Percentiles rank a stretch among this genome's conserved stretches.
Conservation (phyloP, 2,329 filamentous ascomycete genomes). For the Pseudogymnoascus sp. region DNA sequence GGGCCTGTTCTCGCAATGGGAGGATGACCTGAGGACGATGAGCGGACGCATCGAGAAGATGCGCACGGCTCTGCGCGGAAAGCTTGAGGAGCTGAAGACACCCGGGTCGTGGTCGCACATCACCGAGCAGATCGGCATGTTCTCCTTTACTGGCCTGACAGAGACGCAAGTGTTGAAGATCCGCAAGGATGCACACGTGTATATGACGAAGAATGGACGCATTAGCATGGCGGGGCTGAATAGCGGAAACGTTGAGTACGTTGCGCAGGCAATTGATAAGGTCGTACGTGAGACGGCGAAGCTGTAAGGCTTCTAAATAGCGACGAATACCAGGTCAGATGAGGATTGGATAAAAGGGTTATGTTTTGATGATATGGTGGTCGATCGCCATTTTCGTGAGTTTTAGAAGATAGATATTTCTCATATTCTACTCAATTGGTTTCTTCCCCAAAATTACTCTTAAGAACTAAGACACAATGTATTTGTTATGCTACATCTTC, state of each 20-base stretch:
- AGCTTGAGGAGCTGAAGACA: slow-evolving; percentile 77
- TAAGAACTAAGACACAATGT: background rate
- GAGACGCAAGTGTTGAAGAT: slow-evolving; percentile 67
- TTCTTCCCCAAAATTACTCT: background rate
- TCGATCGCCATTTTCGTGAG: background rate
- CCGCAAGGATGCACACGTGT: slow-evolving; percentile 64
- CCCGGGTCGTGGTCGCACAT: slow-evolving; percentile 95
- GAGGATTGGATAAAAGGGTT: background rate
- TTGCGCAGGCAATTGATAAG: slow-evolving; percentile 80
- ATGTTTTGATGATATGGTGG: background rate
- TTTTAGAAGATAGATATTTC: background rate
- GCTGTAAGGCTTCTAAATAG: slow-evolving; percentile 2
- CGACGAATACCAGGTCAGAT: background rate
- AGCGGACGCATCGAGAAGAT: slow-evolving; percentile 90
- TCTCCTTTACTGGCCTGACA: slow-evolving; percentile 78
- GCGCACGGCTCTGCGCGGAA: slow-evolving; percentile 67
- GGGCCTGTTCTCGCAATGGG: slow-evolving; percentile 80
- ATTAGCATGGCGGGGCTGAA: slow-evolving; percentile 99
- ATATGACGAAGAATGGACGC: slow-evolving; percentile 96
- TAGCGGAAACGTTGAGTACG: slow-evolving; percentile 83
- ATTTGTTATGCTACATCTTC: background rate
- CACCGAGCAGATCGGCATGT: slow-evolving; percentile 99
- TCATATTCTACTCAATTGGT: background rate
- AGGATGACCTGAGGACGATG: slow-evolving; percentile 87
- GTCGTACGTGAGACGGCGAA: slow-evolving; percentile 46